Base-by-base conservation (phyloP, 257 asterid species). In the Solanum pimpinellifolium region DNA sequence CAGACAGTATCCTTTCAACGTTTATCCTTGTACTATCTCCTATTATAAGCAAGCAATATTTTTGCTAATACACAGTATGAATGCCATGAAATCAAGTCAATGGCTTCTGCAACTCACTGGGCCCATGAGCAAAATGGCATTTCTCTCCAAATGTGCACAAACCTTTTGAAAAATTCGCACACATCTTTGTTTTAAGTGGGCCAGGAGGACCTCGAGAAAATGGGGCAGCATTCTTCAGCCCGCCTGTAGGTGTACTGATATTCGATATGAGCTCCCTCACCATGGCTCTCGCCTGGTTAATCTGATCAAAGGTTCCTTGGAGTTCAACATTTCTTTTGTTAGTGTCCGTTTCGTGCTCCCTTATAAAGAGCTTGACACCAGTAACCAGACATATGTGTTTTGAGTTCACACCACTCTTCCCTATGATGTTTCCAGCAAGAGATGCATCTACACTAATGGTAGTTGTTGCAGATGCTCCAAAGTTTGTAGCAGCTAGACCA, bases 81-180 rank as follows among this genome's bases (percentile, higher is more conserved):
- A 29, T 70, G 20, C 76, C 21, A 70, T 70, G 25, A 78, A 29
- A 62, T 90, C 92, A 90, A 47, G 90, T 72, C 49, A 91, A 95
- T 4, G 93, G 74, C 89, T 92, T 92, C 44, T 98, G 93, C 69
- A 96, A 88, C 91, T 96, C 98, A 46, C 91, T 92, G 9, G 91
- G 93, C 85, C 99, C 99, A n/a, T 96, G 98, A 7, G 98, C 99
- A 65, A 96, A 96, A 86, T 96, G 98, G 81, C 99, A 96, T 92
- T 95, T 90, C 23, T 95, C 99, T 39, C 97, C 99, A 46, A 96
- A 96, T 0, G 99, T 96, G 92, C 99, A 96, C 6, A 96, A 90
- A 39, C 99, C 98, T 73, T 93, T 96, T 4, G 91, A 41, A 69
- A 94, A 96, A 76, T 94, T 94, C 89, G 93, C 98, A 49, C 99